Conservation (phyloP, 495 filamentous ascomycete species). For the Lichenothelia convexa region DNA sequence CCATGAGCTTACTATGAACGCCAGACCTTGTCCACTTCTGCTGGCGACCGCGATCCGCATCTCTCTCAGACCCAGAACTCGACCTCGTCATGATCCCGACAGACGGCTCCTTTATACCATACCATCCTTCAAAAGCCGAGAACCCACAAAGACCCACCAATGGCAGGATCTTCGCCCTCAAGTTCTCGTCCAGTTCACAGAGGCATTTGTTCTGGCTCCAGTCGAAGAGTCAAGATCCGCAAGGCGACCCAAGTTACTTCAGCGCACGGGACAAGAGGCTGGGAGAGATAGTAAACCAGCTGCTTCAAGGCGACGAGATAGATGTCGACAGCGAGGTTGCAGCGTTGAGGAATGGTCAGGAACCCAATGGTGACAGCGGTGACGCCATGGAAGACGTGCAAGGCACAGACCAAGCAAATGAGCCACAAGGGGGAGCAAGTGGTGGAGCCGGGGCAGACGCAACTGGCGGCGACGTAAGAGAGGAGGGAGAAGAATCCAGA, state of each 20-base stretch:
- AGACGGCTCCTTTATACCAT: conserved; percentile 70
- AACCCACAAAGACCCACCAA: conserved; percentile 49
- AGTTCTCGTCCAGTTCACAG: conserved; percentile 83
- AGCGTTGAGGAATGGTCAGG: conserved; percentile 30
- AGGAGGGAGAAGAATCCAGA: conserved; percentile 71
- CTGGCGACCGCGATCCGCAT: conserved; percentile 58
- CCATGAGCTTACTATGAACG: neutral
- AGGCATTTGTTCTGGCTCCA: conserved; percentile 94
- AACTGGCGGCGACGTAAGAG: conserved; percentile 73
- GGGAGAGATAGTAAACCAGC: conserved; percentile 62
- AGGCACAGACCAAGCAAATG: conserved; percentile 37
- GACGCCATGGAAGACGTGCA: conserved; percentile 76
- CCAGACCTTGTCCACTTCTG: conserved; percentile 83
- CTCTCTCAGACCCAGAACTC: conserved; percentile 49
- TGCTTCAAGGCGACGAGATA: conserved; percentile 81
- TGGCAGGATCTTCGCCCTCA: conserved; percentile 82
- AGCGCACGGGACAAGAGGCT: conserved; percentile 64
- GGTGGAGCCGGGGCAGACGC: conserved; percentile 73
- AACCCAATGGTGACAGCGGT: conserved; percentile 40
- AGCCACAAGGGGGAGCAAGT: conserved; percentile 39
- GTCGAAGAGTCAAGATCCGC: conserved; percentile 59
- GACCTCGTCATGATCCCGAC: conserved; percentile 82
- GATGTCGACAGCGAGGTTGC: conserved; percentile 63
- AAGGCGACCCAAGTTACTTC: conserved; percentile 57
- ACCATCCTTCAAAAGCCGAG: conserved; percentile 31